These are phyloP conservation scores for Hymenotorrendiella dingleyae DNA, from an alignment of 2,329 filamentous ascomycete genomes.

Conservation along the genomic window DNA sequence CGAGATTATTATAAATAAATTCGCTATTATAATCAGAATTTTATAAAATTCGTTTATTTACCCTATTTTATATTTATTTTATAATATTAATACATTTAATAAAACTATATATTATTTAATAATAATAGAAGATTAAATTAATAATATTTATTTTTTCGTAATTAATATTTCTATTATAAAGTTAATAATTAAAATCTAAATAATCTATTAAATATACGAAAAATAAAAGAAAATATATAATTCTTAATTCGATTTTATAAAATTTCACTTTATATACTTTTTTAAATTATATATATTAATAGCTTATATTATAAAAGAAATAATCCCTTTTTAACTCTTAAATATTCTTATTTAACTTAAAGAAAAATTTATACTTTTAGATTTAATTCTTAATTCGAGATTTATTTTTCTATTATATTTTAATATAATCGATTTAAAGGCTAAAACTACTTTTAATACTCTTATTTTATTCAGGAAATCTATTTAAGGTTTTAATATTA, in stretches of 20 bases:
- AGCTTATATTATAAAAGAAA: not conserved
- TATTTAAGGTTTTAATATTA: not conserved
- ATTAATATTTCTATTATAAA: not conserved
- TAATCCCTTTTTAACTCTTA: not conserved
- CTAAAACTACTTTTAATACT: not conserved
- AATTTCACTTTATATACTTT: not conserved
- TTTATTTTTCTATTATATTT: not conserved
- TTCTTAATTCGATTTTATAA: not conserved
- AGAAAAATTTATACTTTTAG: not conserved
- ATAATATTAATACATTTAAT: not conserved
- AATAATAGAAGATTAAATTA: not conserved
- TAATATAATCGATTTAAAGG: not conserved
- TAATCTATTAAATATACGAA: not conserved
- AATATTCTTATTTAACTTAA: not conserved
- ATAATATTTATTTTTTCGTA: not conserved
- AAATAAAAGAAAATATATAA: not conserved
- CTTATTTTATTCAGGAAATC: not conserved
- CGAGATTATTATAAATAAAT: not conserved
- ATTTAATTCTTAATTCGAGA: not conserved
- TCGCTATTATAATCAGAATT: not conserved
- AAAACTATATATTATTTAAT: not conserved
- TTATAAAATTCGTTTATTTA: not conserved
- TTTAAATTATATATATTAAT: not conserved
- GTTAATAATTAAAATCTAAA: not conserved
- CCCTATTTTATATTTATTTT: not conserved